Percentiles rank a stretch among this genome's conserved stretches.
Evolutionary conservation across 768 basidiomycete genomes (phyloP).

Genomic region (Amanita brunnescens): DNA sequence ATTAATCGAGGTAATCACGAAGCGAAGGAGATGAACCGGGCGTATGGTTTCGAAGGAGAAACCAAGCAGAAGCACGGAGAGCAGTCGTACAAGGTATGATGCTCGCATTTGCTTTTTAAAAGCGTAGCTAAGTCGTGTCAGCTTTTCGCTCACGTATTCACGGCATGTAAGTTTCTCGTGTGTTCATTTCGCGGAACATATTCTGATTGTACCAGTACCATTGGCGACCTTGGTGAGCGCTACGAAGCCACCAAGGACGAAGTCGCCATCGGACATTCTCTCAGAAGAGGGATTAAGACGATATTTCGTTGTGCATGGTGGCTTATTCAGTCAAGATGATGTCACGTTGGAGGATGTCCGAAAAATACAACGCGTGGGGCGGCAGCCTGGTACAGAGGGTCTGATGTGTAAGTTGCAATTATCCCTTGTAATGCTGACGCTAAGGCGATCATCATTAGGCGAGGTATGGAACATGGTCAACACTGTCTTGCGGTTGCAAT

Average conservation of each 20-base stretch:
- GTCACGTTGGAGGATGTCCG: constrained; percentile 93
- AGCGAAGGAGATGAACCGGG: constrained; percentile 93
- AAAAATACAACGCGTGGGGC: constrained; percentile 77
- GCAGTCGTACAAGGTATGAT: constrained; percentile 76
- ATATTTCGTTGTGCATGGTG: constrained; percentile 94
- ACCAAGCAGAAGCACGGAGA: constrained; percentile 96
- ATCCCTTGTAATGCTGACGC: constrained; percentile 1
- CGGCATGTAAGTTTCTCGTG: constrained; percentile 53
- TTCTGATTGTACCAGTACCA: constrained; percentile 49
- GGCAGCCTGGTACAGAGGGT: constrained; percentile 91
- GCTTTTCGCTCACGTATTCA: constrained; percentile 94
- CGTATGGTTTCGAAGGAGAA: constrained; percentile 94
- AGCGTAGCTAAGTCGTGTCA: constrained; percentile 19
- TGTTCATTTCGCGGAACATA: neutral
- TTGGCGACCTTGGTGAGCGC: constrained; percentile 80
- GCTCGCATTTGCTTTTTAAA: neutral
- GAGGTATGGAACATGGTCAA: constrained; percentile 39
- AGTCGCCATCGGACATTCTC: constrained; percentile 46
- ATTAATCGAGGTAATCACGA: constrained; percentile 98
- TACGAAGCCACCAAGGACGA: constrained; percentile 45
- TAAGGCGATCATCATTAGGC: constrained; percentile 27
- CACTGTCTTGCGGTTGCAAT: neutral
- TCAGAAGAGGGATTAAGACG: constrained; percentile 77
- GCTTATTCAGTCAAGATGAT: constrained; percentile 89
- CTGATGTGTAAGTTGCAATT: constrained; percentile 71